phyloP scores from a whole-genome alignment of 1,284 basidiomycete genomes.

The Chiua sp. region DNA sequence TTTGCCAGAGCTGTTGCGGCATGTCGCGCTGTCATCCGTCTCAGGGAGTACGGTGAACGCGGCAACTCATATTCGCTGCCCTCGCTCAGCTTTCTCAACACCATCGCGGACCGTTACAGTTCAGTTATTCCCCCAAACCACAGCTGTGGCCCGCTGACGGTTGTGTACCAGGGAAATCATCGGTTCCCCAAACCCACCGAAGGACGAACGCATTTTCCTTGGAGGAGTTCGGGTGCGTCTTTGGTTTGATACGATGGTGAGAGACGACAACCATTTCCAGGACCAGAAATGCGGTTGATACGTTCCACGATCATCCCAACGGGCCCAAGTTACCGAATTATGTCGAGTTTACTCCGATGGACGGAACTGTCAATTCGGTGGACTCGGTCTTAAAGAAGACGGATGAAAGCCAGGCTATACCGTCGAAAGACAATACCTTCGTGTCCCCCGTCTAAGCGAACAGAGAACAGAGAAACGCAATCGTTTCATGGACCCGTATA shows the following conservation, averaged over 20 bases:
- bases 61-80: conserved; percentile 17
- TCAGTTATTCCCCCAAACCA: not conserved
- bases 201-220: conserved; percentile 16
- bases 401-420: conserved; percentile 6
- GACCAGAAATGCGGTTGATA: not conserved
- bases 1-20: conserved; percentile 46
- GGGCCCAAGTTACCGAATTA: conserved; percentile 24
- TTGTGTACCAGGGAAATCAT: conserved; percentile 22
- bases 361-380: conserved; percentile 3
- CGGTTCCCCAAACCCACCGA: conserved; percentile 13
- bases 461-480: no score
- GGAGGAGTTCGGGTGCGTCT: conserved; percentile 25
- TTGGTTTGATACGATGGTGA: not conserved
- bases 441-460: conserved; percentile 16
- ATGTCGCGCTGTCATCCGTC: conserved; percentile 65
- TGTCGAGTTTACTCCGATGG: conserved; percentile 17
- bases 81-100: conserved; percentile 29
- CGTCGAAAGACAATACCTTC: conserved; percentile 6
- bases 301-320: conserved; percentile 18
- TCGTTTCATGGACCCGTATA: not conserved
- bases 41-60: conserved; percentile 50
- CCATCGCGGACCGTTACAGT: conserved; percentile 28
- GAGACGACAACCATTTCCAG: conserved; percentile 5
- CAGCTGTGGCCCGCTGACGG: conserved; percentile 9
- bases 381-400: conserved; percentile 16